These are phyloP conservation scores for Discostella stelligera DNA, from an alignment of 352 stramenopile genomes.

Conservation along the genomic window DNA sequence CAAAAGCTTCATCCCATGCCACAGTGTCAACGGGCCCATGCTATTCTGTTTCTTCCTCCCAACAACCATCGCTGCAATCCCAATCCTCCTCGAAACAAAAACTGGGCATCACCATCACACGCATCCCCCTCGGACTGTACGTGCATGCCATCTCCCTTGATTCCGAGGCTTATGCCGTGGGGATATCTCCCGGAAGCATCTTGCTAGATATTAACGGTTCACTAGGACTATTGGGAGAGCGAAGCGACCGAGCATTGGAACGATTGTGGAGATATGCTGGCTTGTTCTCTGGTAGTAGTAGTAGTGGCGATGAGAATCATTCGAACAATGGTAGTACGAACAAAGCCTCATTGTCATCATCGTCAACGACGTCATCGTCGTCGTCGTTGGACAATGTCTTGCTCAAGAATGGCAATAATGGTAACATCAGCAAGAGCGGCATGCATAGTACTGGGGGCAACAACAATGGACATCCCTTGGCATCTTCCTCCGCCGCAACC, in stretches of 20 bases:
- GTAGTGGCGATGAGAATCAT: not conserved
- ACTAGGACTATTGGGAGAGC: constrained; percentile 66
- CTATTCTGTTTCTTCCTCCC: not conserved
- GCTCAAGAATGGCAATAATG: constrained; percentile 10
- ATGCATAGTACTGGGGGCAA: not conserved
- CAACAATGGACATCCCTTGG: not conserved
- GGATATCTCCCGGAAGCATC: constrained; percentile 56
- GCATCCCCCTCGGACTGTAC: constrained; percentile 68
- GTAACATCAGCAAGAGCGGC: constrained; percentile 10
- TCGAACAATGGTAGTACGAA: not conserved
- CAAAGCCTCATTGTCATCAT: not conserved
- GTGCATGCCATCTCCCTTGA: constrained; percentile 50
- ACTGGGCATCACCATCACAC: constrained; percentile 68
- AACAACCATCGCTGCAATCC: not conserved
- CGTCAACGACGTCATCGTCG: constrained; percentile 1
- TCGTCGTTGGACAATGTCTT: not conserved
- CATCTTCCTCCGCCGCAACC: not conserved
- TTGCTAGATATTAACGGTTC: constrained; percentile 68
- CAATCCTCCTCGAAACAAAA: constrained; percentile 18
- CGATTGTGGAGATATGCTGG: constrained; percentile 77
- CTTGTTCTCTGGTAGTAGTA: not conserved
- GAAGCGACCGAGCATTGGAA: constrained; percentile 65
- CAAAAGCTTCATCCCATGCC: not conserved
- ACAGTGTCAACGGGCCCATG: not conserved
- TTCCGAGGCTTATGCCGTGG: constrained; percentile 59